A percentile compares a stretch with the other conserved stretches of the same genome.
Evolutionary conservation across 1,284 basidiomycete species (phyloP).

Genomic region (Trichosporon asahii): DNA sequence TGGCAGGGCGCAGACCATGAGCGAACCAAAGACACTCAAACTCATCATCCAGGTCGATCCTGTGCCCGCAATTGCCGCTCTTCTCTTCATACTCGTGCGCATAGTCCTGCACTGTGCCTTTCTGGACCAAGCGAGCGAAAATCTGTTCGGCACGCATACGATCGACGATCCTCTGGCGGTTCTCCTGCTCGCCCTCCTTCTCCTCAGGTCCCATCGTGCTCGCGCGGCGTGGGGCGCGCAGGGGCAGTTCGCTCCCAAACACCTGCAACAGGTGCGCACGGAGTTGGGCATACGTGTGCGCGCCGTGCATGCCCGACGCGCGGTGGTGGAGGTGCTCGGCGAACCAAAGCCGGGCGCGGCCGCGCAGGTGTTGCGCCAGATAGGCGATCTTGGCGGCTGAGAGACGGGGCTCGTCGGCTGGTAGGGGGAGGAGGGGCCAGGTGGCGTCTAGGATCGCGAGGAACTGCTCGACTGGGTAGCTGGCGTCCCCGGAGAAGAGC

Average conservation of each 20-base stretch:
- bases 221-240: not conserved
- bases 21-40: not conserved
- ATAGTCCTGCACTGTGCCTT: not conserved
- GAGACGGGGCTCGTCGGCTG: not conserved
- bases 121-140: not conserved
- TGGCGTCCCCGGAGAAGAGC: not conserved
- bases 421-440: not conserved
- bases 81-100: not conserved
- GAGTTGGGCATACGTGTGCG: not conserved
- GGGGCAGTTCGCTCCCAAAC: not conserved
- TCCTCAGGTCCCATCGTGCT: not conserved
- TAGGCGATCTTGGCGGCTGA: not conserved
- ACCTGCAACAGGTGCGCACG: not conserved
- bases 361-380: not conserved
- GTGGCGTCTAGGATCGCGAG: not conserved
- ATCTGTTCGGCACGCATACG: not conserved
- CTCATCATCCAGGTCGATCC: not conserved
- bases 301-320: not conserved
- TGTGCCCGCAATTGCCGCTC: not conserved
- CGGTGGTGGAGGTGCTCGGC: not conserved
- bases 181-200: not conserved
- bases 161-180: not conserved
- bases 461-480: not conserved
- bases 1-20: not conserved
- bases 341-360: not conserved